Evolutionary conservation across 1,139 yeast genomes (phyloP).

Genomic region (Candida sojae): DNA sequence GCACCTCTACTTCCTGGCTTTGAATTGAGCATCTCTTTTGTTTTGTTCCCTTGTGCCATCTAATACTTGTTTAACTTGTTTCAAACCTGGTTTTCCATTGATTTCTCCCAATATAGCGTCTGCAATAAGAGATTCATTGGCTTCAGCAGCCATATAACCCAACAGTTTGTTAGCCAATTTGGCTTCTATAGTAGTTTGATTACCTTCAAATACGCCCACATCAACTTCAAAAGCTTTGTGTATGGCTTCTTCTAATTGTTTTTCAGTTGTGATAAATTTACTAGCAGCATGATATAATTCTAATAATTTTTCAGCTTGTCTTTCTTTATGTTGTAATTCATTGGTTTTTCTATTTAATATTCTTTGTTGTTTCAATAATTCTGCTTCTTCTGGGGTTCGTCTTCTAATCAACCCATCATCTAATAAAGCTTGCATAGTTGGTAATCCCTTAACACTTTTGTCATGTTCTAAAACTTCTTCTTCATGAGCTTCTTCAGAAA

Average conservation of each 20-base stretch:
- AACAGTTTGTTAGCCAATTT: conserved; percentile 25
- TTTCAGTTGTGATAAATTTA: conserved; percentile 65
- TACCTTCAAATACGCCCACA: conserved; percentile 38
- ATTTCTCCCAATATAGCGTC: conserved; percentile 41
- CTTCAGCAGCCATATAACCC: conserved; percentile 28
- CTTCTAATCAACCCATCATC: conserved; percentile 69
- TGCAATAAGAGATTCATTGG: conserved; percentile 35
- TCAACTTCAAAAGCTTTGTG: conserved; percentile 56
- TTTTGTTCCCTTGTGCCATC: conserved; percentile 38
- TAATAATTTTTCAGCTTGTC: conserved; percentile 57
- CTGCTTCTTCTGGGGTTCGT: conserved; percentile 68
- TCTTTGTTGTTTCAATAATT: conserved; percentile 45
- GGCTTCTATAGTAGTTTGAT: conserved; percentile 35
- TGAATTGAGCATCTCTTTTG: conserved; percentile 38
- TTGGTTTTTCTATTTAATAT: conserved; percentile 33
- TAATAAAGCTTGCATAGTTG: conserved; percentile 72
- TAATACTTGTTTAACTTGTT: conserved; percentile 42
- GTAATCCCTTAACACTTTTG: conserved; percentile 71
- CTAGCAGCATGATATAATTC: conserved; percentile 73
- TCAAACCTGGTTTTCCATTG: conserved; percentile 50
- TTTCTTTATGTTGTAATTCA: conserved; percentile 37
- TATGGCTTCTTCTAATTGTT: conserved; percentile 58
- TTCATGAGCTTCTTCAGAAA: conserved; percentile 28
- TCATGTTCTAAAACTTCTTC: conserved; percentile 33
- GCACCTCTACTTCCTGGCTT: conserved; percentile 17